Conservation (phyloP, 2,329 filamentous ascomycete genomes). For the Lachnellula cervina region DNA sequence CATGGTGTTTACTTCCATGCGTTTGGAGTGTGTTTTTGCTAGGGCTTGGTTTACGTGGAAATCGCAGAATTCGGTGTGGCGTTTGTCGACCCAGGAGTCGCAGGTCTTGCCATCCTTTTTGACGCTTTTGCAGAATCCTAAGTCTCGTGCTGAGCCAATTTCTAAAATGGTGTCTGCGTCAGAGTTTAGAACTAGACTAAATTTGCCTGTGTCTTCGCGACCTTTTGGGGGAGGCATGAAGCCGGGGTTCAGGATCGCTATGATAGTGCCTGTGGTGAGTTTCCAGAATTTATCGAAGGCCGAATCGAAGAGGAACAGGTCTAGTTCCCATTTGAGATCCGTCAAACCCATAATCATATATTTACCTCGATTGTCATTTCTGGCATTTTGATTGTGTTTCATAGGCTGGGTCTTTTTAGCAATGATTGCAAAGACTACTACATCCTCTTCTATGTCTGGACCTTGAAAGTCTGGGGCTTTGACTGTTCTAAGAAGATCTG, state of each 20-base stretch:
- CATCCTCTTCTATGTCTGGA: conserved; percentile 78
- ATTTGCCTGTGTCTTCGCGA: conserved; percentile 72
- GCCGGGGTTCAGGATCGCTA: conserved; percentile 86
- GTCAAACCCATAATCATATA: conserved; percentile 90
- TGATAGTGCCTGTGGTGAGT: conserved; percentile 80
- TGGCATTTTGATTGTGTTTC: conserved; percentile 46
- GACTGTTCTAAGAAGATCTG: conserved; percentile 74
- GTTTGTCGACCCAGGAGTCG: conserved; percentile 77
- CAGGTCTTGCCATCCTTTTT: conserved; percentile 82
- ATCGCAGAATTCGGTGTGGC: conserved; percentile 86
- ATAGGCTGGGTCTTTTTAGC: conserved; percentile 83
- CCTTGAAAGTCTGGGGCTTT: conserved; percentile 79
- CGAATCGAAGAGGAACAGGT: conserved; percentile 85
- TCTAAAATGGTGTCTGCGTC: conserved; percentile 88
- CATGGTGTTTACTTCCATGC: conserved; percentile 77
- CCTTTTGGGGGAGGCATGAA: conserved; percentile 82
- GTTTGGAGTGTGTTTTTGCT: conserved; percentile 58
- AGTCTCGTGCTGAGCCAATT: conserved; percentile 75
- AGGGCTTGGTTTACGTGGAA: conserved; percentile 84
- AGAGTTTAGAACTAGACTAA: conserved; percentile 79
- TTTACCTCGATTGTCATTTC: conserved; percentile 58
- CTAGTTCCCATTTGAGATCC: conserved; percentile 85
- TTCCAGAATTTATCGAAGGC: conserved; percentile 95
- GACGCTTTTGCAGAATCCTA: conserved; percentile 81
- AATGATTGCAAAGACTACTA: conserved; percentile 83